Conservation (phyloP, 495 filamentous ascomycete species). For the Aspergillus ellipticus region DNA sequence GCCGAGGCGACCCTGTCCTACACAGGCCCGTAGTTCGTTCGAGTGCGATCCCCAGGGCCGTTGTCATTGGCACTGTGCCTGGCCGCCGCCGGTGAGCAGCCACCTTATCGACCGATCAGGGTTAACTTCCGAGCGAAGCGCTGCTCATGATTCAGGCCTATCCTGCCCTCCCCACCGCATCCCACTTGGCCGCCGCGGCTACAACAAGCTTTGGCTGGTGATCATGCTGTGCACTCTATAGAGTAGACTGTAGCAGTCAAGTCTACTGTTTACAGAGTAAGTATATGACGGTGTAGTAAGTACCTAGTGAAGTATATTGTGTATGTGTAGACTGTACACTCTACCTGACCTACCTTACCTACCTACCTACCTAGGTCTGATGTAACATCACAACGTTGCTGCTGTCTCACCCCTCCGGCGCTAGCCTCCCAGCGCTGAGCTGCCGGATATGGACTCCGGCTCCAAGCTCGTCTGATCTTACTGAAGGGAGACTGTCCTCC, state of each 20-base stretch:
- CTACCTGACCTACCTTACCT: no score
- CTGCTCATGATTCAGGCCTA: neutral
- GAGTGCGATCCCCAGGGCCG: neutral
- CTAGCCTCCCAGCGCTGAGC: neutral
- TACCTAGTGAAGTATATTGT: no score
- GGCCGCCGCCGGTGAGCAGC: neutral
- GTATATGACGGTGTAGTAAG: neutral
- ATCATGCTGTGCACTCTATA: no score
- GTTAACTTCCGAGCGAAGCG: neutral
- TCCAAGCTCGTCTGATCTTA: neutral
- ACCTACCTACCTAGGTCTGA: neutral
- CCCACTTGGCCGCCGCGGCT: neutral
- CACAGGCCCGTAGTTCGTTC: neutral
- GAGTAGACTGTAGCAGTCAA: no score
- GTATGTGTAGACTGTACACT: no score
- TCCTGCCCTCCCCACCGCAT: neutral
- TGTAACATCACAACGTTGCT: no score
- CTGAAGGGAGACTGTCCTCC: neutral
- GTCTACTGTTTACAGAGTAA: no score
- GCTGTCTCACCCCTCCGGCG: neutral
- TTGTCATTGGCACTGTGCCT: no score
- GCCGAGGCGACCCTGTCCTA: constrained; percentile 2
- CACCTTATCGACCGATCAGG: neutral
- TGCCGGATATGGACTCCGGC: neutral
- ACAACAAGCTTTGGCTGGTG: neutral